These are phyloP conservation scores for Ganoderma lucidum DNA, from an alignment of 1,284 basidiomycete genomes.

Conservation along the genomic window DNA sequence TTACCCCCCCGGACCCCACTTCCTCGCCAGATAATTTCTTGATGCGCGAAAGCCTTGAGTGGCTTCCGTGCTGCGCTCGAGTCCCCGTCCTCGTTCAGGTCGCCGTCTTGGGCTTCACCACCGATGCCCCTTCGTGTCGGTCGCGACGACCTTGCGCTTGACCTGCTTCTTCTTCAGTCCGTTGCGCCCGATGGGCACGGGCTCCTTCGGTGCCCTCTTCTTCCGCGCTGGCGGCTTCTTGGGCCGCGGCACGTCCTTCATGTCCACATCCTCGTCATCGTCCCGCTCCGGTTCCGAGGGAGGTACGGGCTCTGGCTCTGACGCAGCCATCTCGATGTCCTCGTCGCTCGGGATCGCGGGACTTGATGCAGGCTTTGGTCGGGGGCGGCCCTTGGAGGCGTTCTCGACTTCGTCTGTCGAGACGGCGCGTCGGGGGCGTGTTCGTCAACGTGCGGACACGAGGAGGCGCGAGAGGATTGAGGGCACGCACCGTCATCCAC, in stretches of 20 bases:
- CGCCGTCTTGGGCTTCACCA: conserved; percentile 36
- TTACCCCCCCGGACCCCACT: not conserved
- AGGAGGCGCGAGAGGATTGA: not conserved
- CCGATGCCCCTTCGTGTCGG: conserved; percentile 71
- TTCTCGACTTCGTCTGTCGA: conserved; percentile 28
- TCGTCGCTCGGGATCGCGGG: conserved; percentile 21
- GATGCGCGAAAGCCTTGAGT: conserved; percentile 25
- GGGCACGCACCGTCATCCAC: conserved; percentile 67
- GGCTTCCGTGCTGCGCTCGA: conserved; percentile 31
- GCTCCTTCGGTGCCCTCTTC: conserved; percentile 67
- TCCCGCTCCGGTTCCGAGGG: conserved; percentile 37
- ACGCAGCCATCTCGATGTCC: conserved; percentile 50
- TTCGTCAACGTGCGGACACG: not conserved
- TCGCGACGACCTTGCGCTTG: conserved; percentile 61
- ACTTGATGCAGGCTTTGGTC: conserved; percentile 5
- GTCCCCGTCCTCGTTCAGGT: conserved; percentile 42
- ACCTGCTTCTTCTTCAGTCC: conserved; percentile 76
- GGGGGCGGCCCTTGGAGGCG: conserved; percentile 21
- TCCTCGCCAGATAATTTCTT: conserved; percentile 20
- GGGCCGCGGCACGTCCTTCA: conserved; percentile 46
- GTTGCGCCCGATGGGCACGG: conserved; percentile 71
- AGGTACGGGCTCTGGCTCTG: conserved; percentile 11
- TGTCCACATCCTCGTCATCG: conserved; percentile 36
- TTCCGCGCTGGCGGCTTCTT: conserved; percentile 53
- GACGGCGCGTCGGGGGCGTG: no score